Conservation (phyloP, 805 yeast genomes). For the Isabelozyma heimii region DNA sequence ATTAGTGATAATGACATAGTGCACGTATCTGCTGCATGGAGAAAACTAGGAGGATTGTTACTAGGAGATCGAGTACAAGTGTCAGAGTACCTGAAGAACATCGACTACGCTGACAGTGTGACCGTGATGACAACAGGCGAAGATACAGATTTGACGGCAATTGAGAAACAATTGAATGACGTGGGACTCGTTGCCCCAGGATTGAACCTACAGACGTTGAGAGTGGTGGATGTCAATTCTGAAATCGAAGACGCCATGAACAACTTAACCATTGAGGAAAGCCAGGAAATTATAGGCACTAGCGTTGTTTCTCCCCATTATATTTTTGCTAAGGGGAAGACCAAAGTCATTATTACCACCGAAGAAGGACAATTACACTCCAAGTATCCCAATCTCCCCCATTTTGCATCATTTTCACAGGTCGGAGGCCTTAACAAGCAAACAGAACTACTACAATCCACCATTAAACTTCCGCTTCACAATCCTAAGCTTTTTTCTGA, state of each 20-base stretch:
- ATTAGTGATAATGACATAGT: constrained; percentile 27
- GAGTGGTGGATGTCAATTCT: constrained; percentile 26
- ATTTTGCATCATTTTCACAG: constrained; percentile 42
- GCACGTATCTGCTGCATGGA: constrained; percentile 19
- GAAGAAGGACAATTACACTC: background rate
- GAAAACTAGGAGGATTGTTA: constrained; percentile 38
- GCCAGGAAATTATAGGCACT: constrained; percentile 6
- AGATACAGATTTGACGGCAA: background rate
- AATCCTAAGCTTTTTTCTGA: constrained; percentile 73
- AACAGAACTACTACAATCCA: constrained; percentile 56
- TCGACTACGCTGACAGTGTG: constrained; percentile 29
- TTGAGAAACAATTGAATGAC: constrained; percentile 45
- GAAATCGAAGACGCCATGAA: constrained; percentile 35
- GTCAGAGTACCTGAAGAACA: constrained; percentile 45
- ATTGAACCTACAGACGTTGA: constrained; percentile 28
- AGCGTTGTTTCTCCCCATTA: constrained; percentile 45
- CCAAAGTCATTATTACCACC: constrained; percentile 4
- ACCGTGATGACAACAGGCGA: constrained; percentile 10
- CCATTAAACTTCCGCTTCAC: constrained; percentile 77
- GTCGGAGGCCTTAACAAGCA: constrained; percentile 80
- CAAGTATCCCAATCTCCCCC: constrained; percentile 44
- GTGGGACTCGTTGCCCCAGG: constrained; percentile 65
- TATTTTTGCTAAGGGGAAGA: constrained; percentile 32
- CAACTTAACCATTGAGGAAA: constrained; percentile 28
- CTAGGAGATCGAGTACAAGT: constrained; percentile 50